These are phyloP conservation scores for Podospora didyma DNA, from an alignment of 495 filamentous ascomycete genomes.

Conservation along the genomic window DNA sequence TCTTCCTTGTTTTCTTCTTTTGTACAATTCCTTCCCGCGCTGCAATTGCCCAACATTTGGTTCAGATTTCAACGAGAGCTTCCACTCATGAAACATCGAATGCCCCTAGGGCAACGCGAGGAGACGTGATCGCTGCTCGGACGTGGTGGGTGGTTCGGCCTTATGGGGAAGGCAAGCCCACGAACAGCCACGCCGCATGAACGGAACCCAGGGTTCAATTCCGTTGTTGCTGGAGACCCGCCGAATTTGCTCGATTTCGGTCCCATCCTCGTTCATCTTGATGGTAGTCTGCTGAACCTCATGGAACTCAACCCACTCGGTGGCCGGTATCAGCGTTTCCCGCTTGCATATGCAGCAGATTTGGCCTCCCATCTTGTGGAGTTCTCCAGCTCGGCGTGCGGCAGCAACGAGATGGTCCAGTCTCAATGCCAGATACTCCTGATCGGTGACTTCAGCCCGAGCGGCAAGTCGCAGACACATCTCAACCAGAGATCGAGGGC, in stretches of 20 bases:
- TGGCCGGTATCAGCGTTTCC: slow-evolving; percentile 17
- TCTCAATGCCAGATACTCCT: slow-evolving; percentile 5
- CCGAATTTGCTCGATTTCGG: neutral
- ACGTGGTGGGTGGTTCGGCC: neutral
- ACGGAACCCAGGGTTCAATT: slow-evolving; percentile 49
- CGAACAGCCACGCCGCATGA: slow-evolving; percentile 61
- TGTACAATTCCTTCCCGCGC: neutral
- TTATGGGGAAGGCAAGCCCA: slow-evolving; percentile 54
- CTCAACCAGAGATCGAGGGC: slow-evolving; percentile 23
- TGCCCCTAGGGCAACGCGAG: neutral
- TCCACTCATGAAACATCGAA: neutral
- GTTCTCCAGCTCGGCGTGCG: slow-evolving; percentile 10
- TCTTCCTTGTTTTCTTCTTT: neutral
- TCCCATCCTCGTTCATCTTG: neutral
- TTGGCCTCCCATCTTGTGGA: slow-evolving; percentile 15
- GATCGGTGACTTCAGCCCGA: slow-evolving; percentile 5
- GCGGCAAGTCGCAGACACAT: slow-evolving; percentile 8
- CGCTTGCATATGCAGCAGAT: slow-evolving; percentile 23
- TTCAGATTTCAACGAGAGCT: neutral
- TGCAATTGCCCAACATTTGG: neutral
- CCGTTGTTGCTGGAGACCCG: neutral
- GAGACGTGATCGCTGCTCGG: neutral
- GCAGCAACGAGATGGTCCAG: neutral
- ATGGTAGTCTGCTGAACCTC: neutral
- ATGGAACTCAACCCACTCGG: slow-evolving; percentile 31